Evolutionary conservation across 441 rosid species (phyloP).

Genomic region (Populus hybrid): DNA sequence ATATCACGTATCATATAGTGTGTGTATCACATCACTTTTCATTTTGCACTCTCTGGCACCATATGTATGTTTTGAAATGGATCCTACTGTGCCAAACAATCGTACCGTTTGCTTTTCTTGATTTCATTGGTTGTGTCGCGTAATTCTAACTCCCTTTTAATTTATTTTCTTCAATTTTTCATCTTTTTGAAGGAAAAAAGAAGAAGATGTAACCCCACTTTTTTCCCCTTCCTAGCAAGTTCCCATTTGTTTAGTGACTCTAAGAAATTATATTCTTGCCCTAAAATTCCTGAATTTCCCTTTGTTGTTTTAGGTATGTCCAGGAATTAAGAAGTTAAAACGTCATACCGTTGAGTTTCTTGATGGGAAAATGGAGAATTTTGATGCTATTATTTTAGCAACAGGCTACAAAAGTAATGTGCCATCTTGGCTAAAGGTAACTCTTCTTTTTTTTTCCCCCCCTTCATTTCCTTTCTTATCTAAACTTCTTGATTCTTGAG

Average conservation of each 20-base stretch:
- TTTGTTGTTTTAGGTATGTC: slow-evolving; percentile 46
- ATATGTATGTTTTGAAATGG: slow-evolving; percentile 19
- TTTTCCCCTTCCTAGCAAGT: neutral
- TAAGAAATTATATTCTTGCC: neutral
- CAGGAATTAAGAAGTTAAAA: slow-evolving; percentile 52
- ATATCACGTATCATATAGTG: neutral
- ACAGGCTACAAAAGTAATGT: slow-evolving; percentile 91
- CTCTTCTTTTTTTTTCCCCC: neutral
- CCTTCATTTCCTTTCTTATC: neutral
- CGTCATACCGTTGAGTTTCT: slow-evolving; percentile 58
- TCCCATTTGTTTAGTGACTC: neutral
- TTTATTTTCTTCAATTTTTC: too few relatives aligned
- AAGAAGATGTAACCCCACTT: neutral
- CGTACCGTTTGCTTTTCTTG: slow-evolving; percentile 13
- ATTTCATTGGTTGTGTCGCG: slow-evolving; percentile 7
- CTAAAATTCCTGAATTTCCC: neutral
- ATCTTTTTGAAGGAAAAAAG: too few relatives aligned
- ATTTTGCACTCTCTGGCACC: slow-evolving; percentile 14
- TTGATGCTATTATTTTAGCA: slow-evolving; percentile 80
- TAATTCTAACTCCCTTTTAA: neutral
- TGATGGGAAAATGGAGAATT: slow-evolving; percentile 56
- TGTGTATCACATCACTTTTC: slow-evolving; percentile 21
- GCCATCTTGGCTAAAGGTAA: slow-evolving; percentile 82
- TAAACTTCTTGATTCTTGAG: slow-evolving; percentile 8
- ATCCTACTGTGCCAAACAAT: slow-evolving; percentile 8